These are phyloP conservation scores for Ophiobolus disseminans DNA, from an alignment of 2,329 filamentous ascomycete species.

Conservation along the genomic window DNA sequence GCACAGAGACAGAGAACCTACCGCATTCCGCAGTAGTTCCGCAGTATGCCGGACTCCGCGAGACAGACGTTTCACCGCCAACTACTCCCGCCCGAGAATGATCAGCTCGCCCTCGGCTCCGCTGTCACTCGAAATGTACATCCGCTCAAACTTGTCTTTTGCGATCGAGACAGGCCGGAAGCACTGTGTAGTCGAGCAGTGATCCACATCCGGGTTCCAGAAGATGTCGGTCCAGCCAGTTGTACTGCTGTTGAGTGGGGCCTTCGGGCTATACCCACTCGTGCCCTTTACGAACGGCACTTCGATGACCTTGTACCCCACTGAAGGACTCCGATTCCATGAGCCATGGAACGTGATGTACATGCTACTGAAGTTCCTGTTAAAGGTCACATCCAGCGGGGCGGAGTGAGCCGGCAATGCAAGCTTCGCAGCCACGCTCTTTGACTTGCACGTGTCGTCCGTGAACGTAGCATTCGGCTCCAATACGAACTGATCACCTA, in stretches of 20 bases:
- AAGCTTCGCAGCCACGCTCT: conserved; percentile 26
- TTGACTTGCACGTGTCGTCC: conserved; percentile 31
- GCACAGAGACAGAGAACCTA: too few relatives aligned
- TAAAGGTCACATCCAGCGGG: conserved; percentile 37
- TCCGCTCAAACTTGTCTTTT: conserved; percentile 29
- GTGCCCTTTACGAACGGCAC: conserved; percentile 24
- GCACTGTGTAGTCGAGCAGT: conserved; percentile 38
- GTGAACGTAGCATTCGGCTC: conserved; percentile 38
- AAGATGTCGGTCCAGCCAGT: conserved; percentile 32
- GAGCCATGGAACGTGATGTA: conserved; percentile 40
- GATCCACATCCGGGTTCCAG: conserved; percentile 28
- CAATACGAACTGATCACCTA: conserved; percentile 40
- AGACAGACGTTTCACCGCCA: too few relatives aligned
- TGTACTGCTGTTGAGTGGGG: conserved; percentile 15
- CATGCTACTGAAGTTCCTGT: conserved; percentile 28
- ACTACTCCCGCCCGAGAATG: conserved; percentile 29
- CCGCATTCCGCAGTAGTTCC: too few relatives aligned
- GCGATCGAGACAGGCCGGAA: conserved; percentile 40
- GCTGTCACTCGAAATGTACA: conserved; percentile 42
- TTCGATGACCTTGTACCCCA: conserved; percentile 35
- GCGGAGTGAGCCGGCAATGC: conserved; percentile 34
- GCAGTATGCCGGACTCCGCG: too few relatives aligned
- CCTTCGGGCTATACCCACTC: conserved; percentile 19
- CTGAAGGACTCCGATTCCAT: conserved; percentile 32
- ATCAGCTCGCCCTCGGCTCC: conserved; percentile 36